Percentiles rank a stretch among this genome's conserved stretches.
Conservation (phyloP, 306 rosid species). For the Vigna angularis region DNA sequence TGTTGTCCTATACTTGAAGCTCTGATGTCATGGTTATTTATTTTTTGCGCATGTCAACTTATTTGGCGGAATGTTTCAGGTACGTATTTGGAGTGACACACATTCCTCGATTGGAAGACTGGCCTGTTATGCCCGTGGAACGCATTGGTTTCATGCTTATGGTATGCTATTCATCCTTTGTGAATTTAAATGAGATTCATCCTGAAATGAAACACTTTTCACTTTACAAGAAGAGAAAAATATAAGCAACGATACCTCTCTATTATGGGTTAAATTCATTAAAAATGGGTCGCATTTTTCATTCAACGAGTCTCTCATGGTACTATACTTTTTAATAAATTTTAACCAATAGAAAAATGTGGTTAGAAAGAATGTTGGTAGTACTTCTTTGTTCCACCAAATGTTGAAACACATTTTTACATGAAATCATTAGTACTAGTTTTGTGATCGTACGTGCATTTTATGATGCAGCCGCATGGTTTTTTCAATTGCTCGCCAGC, state of each 20-base stretch:
- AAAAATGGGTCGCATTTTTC: background rate
- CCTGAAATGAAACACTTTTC: background rate
- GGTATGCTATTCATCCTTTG: constrained; percentile 52
- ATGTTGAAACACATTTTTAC: background rate
- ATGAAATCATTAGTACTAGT: background rate
- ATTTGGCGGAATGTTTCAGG: constrained; percentile 54
- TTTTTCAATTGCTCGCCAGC: constrained; percentile 85
- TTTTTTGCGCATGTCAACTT: constrained; percentile 10
- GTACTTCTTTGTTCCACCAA: background rate
- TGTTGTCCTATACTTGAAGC: background rate
- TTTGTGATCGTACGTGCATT: background rate
- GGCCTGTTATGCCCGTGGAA: constrained; percentile 90
- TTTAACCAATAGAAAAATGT: background rate
- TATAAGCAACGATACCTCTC: background rate
- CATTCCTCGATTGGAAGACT: constrained; percentile 84
- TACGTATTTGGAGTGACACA: constrained; percentile 81
- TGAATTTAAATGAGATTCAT: background rate
- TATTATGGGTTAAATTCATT: background rate
- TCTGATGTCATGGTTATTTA: constrained; percentile 3
- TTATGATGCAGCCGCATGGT: constrained; percentile 77
- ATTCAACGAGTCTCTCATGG: background rate
- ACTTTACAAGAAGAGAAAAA: background rate
- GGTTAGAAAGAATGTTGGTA: background rate
- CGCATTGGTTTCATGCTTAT: constrained; percentile 76
- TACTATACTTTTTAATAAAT: too few relatives aligned